Percentiles rank a stretch among this genome's conserved stretches.
phyloP scores from a whole-genome alignment of 2,329 filamentous ascomycete genomes.

The Corinectria fuckeliana region DNA sequence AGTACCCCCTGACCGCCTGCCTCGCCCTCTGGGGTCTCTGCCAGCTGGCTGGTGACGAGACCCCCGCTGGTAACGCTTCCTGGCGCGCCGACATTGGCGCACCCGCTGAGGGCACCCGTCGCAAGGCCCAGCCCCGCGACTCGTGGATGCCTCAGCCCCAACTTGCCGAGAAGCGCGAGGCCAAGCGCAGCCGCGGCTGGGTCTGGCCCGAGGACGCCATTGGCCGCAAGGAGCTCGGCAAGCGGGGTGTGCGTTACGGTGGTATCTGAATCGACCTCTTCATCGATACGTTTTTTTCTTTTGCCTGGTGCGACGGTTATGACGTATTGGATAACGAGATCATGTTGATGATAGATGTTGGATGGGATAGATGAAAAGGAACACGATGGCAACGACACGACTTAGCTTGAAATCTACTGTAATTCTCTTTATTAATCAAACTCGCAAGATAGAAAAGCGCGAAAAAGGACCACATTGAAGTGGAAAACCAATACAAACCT shows the following conservation, averaged over 20 bases:
- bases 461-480: neutral
- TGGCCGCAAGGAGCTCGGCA: constrained; percentile 73
- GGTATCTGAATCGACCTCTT: constrained; percentile 30
- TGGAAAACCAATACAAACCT: neutral
- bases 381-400: neutral
- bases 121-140: constrained; percentile 74
- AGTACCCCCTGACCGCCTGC: constrained; percentile 68
- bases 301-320: neutral
- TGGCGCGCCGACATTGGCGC: constrained; percentile 78
- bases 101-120: constrained; percentile 73
- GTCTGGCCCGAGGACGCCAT: constrained; percentile 77
- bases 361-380: neutral
- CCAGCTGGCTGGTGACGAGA: constrained; percentile 68
- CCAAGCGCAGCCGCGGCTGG: constrained; percentile 77
- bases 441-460: neutral
- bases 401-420: neutral
- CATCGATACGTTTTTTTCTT: neutral
- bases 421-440: neutral
- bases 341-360: neutral
- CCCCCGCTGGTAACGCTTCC: constrained; percentile 60
- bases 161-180: constrained; percentile 76
- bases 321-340: neutral
- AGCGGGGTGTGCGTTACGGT: constrained; percentile 66
- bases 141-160: constrained; percentile 78
- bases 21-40: constrained; percentile 81